phyloP scores from a whole-genome alignment of 1,284 basidiomycete species.

The Exobasidium cylindrosporum region DNA sequence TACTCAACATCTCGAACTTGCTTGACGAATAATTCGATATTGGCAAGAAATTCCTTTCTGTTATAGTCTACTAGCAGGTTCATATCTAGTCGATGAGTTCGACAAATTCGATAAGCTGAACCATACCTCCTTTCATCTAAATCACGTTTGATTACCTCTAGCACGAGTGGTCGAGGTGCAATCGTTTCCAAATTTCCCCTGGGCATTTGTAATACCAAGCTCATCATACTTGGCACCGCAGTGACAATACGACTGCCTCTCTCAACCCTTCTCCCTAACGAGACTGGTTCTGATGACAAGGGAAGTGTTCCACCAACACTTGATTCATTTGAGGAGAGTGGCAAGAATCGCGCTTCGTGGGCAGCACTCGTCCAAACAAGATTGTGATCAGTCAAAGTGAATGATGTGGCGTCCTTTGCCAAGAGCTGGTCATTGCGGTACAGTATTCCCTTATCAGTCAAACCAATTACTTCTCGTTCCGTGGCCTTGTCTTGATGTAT shows the following conservation, averaged over 20 bases:
- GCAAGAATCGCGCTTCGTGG: constrained; percentile 75
- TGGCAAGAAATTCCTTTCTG: constrained; percentile 65
- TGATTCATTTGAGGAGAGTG: constrained; percentile 29
- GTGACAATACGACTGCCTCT: constrained; percentile 50
- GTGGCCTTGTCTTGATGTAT: not conserved
- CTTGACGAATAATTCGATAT: constrained; percentile 65
- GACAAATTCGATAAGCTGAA: constrained; percentile 82
- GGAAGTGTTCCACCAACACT: not conserved
- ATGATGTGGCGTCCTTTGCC: constrained; percentile 72
- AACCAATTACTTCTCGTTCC: constrained; percentile 59
- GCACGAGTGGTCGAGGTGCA: constrained; percentile 84
- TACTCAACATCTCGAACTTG: constrained; percentile 87
- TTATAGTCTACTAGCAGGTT: constrained; percentile 81
- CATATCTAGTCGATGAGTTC: constrained; percentile 89
- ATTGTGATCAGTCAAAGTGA: constrained; percentile 74
- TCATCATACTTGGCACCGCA: constrained; percentile 64
- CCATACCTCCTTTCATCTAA: constrained; percentile 62
- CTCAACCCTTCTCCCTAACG: constrained; percentile 46
- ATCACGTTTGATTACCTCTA: constrained; percentile 60
- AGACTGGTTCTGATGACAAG: not conserved
- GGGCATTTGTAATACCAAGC: constrained; percentile 84
- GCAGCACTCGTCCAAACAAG: constrained; percentile 81
- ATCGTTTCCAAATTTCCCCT: constrained; percentile 95
- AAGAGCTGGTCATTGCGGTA: constrained; percentile 60
- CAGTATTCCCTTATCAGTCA: constrained; percentile 67